Percentiles rank a stretch among this genome's conserved stretches.
phyloP scores from a whole-genome alignment of 805 yeast genomes.

The Cyberlindnera petersonii region DNA sequence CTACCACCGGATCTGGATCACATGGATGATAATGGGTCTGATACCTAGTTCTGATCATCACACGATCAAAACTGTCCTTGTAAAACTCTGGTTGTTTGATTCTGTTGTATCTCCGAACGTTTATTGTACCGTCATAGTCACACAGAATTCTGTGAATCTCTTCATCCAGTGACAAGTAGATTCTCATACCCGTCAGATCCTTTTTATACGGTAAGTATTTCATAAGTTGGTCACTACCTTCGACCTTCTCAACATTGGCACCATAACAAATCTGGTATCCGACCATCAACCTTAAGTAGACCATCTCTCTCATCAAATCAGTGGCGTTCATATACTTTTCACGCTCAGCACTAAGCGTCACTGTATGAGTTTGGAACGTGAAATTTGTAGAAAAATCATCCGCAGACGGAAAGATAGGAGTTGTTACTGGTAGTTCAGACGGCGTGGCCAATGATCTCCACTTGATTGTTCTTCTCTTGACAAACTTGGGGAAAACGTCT shows the following conservation, averaged over 20 bases:
- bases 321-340: constrained; percentile 48
- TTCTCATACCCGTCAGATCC: constrained; percentile 51
- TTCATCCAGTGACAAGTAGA: constrained; percentile 73
- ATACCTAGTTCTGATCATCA: constrained; percentile 72
- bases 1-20: constrained; percentile 50
- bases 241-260: constrained; percentile 59
- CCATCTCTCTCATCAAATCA: constrained; percentile 79
- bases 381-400: constrained; percentile 68
- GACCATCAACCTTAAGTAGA: constrained; percentile 70
- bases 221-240: constrained; percentile 52
- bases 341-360: constrained; percentile 57
- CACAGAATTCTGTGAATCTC: constrained; percentile 82
- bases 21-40: constrained; percentile 62
- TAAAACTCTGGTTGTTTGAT: constrained; percentile 31
- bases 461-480: constrained; percentile 65
- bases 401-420: constrained; percentile 70
- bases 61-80: constrained; percentile 38
- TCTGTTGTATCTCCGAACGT: constrained; percentile 69
- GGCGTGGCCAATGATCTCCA: constrained; percentile 95
- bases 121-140: constrained; percentile 66
- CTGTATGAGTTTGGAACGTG: constrained; percentile 79
- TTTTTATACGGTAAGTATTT: constrained; percentile 48
- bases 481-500: constrained; percentile 76
- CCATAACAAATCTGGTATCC: constrained; percentile 93
- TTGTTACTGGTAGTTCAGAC: constrained; percentile 82